phyloP scores from a whole-genome alignment of 371 early-diverging fungal species.

The Mucor sp. region DNA sequence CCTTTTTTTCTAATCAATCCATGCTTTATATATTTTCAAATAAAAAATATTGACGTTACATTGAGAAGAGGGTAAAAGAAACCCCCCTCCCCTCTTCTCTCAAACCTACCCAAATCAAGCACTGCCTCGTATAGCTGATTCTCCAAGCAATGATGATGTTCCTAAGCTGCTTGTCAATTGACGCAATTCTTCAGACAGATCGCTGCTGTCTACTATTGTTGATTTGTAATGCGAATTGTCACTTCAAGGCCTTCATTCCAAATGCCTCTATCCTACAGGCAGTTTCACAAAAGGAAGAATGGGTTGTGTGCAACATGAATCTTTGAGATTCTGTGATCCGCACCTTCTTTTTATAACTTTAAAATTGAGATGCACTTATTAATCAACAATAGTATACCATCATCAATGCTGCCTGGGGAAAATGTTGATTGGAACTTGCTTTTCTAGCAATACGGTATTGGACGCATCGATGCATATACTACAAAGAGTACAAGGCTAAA shows the following conservation, averaged over 20 bases:
- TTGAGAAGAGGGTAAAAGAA: conserved; percentile 5
- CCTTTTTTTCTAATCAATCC: neutral
- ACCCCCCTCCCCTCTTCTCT: neutral
- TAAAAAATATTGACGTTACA: neutral
- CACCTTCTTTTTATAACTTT: neutral
- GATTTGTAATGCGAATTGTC: neutral
- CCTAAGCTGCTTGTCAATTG: neutral
- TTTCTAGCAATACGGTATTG: neutral
- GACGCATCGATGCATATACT: neutral
- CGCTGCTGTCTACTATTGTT: neutral
- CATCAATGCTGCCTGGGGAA: neutral
- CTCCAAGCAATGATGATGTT: too few species aligned
- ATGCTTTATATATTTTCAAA: neutral
- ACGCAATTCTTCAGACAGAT: neutral
- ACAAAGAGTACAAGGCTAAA: neutral
- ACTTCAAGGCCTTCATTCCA: neutral
- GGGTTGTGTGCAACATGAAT: neutral
- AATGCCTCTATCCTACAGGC: neutral
- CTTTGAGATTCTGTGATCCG: neutral
- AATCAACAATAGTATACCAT: neutral
- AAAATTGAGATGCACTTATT: neutral
- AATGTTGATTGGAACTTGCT: neutral
- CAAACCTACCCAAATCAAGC: neutral
- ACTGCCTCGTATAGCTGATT: neutral
- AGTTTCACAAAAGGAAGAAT: conserved; percentile 3